Evolutionary conservation across 371 early-diverging fungal species (phyloP), one percentile per base, ranked within the genome.

Genomic region (Nematocida parisii): DNA sequence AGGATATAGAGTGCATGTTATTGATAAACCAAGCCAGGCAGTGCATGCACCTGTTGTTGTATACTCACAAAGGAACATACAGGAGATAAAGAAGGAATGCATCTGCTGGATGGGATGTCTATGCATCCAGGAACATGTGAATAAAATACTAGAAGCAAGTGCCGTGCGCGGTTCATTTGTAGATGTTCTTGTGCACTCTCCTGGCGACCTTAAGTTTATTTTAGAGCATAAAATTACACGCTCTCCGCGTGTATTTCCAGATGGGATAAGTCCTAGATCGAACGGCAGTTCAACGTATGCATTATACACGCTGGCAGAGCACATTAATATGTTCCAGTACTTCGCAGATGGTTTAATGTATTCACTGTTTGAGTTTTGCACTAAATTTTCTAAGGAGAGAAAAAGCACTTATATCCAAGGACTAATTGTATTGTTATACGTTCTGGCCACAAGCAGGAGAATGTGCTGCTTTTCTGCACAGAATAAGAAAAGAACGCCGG

Each of bases 131-230:
- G 44, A 18, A 18, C 22, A 24, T 5, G 40, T 33, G 40, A 15
- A 73, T 40, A 11, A 18, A 9, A 6, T 44, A 13, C 40, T 60
- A 13, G 11, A 55, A 5, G 20, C 72, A 24, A 1, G 13, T 1
- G 44, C 5, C 1, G 15, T 27, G 1, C 11, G 6, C 18, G 5
- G 5, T 0, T 5, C 18, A 24, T 5, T 15, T 7, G 66, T 75
- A 22, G 68, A 75, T 56, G 75, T 75, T 9, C n/a, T 75, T 4
- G 22, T 75, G 67, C 33, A 56, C 56, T 22, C 52, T 71, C 73
- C 50, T 24, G 20, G 13, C 1, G 73, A 73, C 64, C 9, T 73
- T 6, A 33, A 67, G 11, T 15, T 64, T 13, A 55, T 73, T 20
- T n/a, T 73, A 33, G 15, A 45, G 42, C 58, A 73, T 42, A 46